These are phyloP conservation scores for Diutina sp. DNA, from an alignment of 1,139 yeast species.

Conservation along the genomic window DNA sequence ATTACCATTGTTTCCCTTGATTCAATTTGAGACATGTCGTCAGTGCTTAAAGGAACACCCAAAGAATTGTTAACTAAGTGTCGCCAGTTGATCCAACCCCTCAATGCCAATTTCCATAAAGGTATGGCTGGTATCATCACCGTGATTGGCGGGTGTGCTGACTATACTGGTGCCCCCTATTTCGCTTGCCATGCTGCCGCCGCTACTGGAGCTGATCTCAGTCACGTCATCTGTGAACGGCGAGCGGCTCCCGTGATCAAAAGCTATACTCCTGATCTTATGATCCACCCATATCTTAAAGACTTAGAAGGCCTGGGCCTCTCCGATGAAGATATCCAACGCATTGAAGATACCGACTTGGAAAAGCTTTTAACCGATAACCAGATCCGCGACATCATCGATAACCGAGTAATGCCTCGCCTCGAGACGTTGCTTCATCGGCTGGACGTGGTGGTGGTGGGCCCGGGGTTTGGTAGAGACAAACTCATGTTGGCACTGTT, in stretches of 20 bases:
- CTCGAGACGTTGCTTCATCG: constrained; percentile 43
- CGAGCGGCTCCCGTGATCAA: constrained; percentile 75
- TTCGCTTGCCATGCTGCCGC: constrained; percentile 82
- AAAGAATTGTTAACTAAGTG: constrained; percentile 37
- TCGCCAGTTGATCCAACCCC: constrained; percentile 59
- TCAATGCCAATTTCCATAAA: constrained; percentile 61
- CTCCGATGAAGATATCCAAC: constrained; percentile 8
- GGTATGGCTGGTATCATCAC: constrained; percentile 89
- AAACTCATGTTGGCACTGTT: constrained; percentile 49
- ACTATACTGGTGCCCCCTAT: constrained; percentile 94
- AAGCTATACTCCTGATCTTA: constrained; percentile 79
- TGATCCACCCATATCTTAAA: constrained; percentile 86
- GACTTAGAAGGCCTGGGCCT: constrained; percentile 13
- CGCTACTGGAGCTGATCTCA: constrained; percentile 74
- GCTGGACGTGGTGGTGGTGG: constrained; percentile 73
- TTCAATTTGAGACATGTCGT: neutral
- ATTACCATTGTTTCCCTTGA: neutral
- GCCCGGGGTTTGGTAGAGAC: constrained; percentile 93
- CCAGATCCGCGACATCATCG: constrained; percentile 19
- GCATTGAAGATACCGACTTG: constrained; percentile 8
- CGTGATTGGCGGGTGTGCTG: constrained; percentile 90
- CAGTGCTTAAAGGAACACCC: neutral
- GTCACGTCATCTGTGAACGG: constrained; percentile 75
- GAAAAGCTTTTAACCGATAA: constrained; percentile 9
- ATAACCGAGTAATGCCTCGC: constrained; percentile 38